Evolutionary conservation across 179 eudicot genomes (phyloP), one percentile per base, ranked within the genome.

Genomic region (Camellia oleifera): DNA sequence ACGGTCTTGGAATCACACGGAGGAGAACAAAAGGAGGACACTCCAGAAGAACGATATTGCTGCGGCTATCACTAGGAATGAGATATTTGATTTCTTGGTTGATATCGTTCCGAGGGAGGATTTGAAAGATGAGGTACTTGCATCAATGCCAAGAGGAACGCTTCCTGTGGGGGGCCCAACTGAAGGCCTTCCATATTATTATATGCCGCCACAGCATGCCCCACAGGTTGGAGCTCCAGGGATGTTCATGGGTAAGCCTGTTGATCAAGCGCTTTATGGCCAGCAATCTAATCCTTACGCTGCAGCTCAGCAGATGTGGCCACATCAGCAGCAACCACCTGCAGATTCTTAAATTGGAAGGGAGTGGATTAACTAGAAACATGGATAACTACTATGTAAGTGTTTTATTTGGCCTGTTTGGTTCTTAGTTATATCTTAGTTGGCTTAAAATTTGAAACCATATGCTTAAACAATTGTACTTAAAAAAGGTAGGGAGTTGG

Each of bases 81-180:
- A 90, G 60, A 83, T 88, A 77, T 90, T 90, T 77, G 93, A 90
- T 77, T 90, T 90, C 86, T 61, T 90, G 80, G 91, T 90, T 48
- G 93, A 90, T 79, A 88, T 90, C 62, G 88, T 90, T 0, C 93
- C 93, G 3, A 84, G 88, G 78, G 91, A 88, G 78, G 90, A 87
- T 48, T 75, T 86, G 80, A 86, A 82, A 66, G 89, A 86, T 7
- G 89, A 86, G 77, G 84, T 86, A 46, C 84, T 86, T 72, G 84
- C 85, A 23, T 50, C 86, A 12, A 83, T 83, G 57, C 86, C 84
- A 13, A 69, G 86, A 79, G 88, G 85, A 52, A 52, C 81, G 65
- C 79, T 86, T 76, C 88, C 88, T 56, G 86, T 86, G 17, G 88
- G 81, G 61, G 86, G 75, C 70, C 86, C 88, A 7, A 23, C 84